These are phyloP conservation scores for Monsonia emarginata DNA, from an alignment of 441 rosid genomes.

Conservation along the genomic window DNA sequence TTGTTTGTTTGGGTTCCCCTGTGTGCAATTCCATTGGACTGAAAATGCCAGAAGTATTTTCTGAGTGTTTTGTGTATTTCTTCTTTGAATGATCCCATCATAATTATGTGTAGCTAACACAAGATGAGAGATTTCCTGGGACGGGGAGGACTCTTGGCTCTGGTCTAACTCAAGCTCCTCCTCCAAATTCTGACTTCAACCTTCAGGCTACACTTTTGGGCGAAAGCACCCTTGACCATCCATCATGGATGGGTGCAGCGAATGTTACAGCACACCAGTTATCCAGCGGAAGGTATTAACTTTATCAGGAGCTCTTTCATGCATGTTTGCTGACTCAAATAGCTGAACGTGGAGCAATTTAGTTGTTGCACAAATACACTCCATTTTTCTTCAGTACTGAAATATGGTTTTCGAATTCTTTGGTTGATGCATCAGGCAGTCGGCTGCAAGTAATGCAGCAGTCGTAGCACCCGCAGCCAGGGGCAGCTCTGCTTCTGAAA, in stretches of 20 bases:
- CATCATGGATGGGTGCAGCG: conserved; percentile 29
- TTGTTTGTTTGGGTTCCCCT: background rate
- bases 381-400: background rate
- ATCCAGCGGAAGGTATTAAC: conserved; percentile 57
- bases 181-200: conserved; percentile 48
- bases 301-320: conserved; percentile 7
- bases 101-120: conserved; percentile 36
- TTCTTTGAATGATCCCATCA: background rate
- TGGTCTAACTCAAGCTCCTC: conserved; percentile 28
- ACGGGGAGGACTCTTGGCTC: conserved; percentile 61
- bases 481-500: conserved; percentile 41
- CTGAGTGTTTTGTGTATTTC: background rate
- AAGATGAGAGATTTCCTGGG: conserved; percentile 71
- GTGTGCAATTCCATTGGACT: background rate
- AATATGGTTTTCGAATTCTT: conserved; percentile 2
- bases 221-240: conserved; percentile 30
- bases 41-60: background rate
- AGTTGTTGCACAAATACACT: background rate
- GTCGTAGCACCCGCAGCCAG: conserved; percentile 22
- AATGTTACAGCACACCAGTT: conserved; percentile 28
- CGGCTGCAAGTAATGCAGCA: conserved; percentile 18
- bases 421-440: conserved; percentile 25
- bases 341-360: conserved; percentile 2
- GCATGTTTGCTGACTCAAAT: background rate
- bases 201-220: conserved; percentile 78